Conservation (phyloP, 2,329 filamentous ascomycete genomes). For the Aureobasidium sp. region DNA sequence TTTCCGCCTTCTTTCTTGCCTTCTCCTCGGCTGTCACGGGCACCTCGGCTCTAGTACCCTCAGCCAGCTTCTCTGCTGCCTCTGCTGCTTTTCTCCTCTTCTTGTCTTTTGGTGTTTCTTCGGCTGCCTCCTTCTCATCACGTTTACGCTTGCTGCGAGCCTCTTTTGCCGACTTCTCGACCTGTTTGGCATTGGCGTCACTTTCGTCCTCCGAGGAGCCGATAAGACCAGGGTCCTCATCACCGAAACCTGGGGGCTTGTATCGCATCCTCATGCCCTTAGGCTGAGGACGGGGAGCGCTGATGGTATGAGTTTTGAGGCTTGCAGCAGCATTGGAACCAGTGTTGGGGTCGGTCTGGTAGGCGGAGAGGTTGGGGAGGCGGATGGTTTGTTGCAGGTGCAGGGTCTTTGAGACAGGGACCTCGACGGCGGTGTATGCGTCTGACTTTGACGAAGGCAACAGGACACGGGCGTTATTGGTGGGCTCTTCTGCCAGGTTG, state of each 20-base stretch:
- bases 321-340: constrained; percentile 33
- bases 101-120: constrained; percentile 28
- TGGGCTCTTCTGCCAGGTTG: constrained; percentile 18
- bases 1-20: constrained; percentile 28
- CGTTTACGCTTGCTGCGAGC: constrained; percentile 31
- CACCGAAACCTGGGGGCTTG: constrained; percentile 53
- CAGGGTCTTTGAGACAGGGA: constrained; percentile 49
- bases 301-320: constrained; percentile 41
- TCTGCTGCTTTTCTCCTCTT: constrained; percentile 28
- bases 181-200: constrained; percentile 16
- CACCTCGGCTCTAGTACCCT: constrained; percentile 13
- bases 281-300: constrained; percentile 54
- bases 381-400: constrained; percentile 56
- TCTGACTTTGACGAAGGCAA: constrained; percentile 18
- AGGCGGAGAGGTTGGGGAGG: constrained; percentile 36
- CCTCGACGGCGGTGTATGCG: constrained; percentile 29
- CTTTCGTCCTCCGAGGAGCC: constrained; percentile 37
- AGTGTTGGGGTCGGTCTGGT: constrained; percentile 32
- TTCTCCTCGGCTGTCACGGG: constrained; percentile 25
- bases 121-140: constrained; percentile 24
- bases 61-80: constrained; percentile 13
- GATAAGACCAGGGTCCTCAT: constrained; percentile 34
- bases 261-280: constrained; percentile 58
- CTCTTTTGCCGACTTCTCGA: constrained; percentile 15
- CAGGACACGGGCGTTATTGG: constrained; percentile 16